Evolutionary conservation across 2,329 filamentous ascomycete species (phyloP), one percentile per base, ranked within the genome.

Genomic region (Cadophora sp.): DNA sequence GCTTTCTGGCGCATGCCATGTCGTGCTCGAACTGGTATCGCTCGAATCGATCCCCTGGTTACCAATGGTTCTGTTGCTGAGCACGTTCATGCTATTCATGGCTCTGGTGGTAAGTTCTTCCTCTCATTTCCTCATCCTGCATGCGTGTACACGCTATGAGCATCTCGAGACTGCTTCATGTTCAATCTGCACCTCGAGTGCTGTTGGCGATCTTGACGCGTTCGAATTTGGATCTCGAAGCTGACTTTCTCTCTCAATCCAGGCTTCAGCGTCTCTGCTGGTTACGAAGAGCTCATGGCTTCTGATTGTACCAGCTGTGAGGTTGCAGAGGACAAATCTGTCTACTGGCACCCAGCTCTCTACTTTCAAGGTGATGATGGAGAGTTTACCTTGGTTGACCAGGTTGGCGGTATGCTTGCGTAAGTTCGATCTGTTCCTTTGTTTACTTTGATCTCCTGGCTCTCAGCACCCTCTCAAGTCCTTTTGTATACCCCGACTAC

Each of bases 1-100:
- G 94, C 91, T 68, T 97, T 97, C 80, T 97, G 92, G 92, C 92
- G 94, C 77, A 92, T 97, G 86, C 91, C 93, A 75, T 97, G 93
- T 80, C 91, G 87, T 73, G 89, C 89, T 66, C 85, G 86, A 58
- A 83, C 89, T 72, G 92, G 89, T 70, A 79, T 92, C 67, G 91
- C 88, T 61, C 87, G 92, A 67, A 83, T 97, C 50, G 93, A 97
- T 77, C 93, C 93, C 22, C 83, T 97, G 66, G 84, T 96, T 66
- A 84, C 87, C 68, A 86, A 85, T 2, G 89, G 88, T 61, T 74
- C 76, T 24, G 71, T 88, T 40, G 86, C 89, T 11, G 78, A 83
- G 68, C 94, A 97, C 79, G 85, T 86, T 26, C 94, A 97, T 79
- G 83, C 88, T 19, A 86, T 96, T 74, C 89, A 92, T 78, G 94